Conservation (phyloP, 1,139 yeast genomes). For the Debaryomyces sp. region DNA sequence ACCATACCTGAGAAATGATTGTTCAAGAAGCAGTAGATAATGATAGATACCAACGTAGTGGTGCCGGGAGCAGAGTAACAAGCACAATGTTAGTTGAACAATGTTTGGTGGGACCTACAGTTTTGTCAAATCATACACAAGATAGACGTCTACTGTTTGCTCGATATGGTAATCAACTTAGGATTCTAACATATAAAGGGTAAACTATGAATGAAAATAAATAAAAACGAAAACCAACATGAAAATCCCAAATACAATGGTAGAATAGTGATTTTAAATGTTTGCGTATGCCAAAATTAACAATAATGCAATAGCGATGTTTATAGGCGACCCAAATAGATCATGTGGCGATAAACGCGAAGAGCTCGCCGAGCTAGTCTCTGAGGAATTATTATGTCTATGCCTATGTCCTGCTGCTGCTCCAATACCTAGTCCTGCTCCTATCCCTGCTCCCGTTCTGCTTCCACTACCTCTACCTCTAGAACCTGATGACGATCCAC, state of each 20-base stretch:
- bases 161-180: too few species aligned
- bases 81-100: too few species aligned
- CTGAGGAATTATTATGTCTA: background rate
- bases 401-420: background rate
- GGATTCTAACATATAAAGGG: background rate
- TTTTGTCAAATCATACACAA: too few species aligned
- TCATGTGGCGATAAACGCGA: background rate
- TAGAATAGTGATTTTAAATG: too few species aligned
- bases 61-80: too few species aligned
- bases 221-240: background rate
- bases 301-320: background rate
- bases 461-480: background rate
- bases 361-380: background rate
- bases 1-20: too few species aligned
- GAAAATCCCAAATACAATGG: background rate
- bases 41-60: too few species aligned
- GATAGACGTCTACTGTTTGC: background rate
- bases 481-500: background rate
- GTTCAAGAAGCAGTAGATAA: too few species aligned
- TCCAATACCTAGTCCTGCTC: background rate
- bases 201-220: too few species aligned
- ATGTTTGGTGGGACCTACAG: too few species aligned
- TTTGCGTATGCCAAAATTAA: background rate
- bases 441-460: background rate
- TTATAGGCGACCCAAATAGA: background rate